Conservation (phyloP, 345 rosid species). For the Eucalyptus virginea region DNA sequence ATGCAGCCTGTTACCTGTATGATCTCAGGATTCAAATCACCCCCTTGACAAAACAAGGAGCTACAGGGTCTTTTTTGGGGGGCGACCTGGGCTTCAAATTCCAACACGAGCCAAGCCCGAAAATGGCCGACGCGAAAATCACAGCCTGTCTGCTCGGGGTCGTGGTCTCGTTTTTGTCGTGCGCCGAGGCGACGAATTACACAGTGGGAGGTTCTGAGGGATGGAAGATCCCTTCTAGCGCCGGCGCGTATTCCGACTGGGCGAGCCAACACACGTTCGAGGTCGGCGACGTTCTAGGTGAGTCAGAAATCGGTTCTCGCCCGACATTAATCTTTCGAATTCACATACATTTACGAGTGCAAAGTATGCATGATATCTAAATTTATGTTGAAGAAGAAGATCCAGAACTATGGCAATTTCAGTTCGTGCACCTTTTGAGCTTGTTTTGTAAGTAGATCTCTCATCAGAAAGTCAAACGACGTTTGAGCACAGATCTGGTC, state of each 20-base stretch:
- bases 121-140: background rate
- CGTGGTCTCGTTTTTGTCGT: background rate
- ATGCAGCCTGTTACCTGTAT: background rate
- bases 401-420: background rate
- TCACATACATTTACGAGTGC: background rate
- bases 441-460: background rate
- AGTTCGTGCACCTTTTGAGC: background rate
- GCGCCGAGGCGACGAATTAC: background rate
- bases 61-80: background rate
- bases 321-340: background rate
- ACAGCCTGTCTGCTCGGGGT: background rate
- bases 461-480: background rate
- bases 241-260: background rate
- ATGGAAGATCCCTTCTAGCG: background rate
- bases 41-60: background rate
- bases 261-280: background rate
- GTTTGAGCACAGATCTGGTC: background rate
- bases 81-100: background rate
- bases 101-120: background rate
- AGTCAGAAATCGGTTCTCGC: background rate
- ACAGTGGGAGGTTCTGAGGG: background rate
- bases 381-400: background rate
- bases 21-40: background rate
- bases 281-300: background rate
- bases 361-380: background rate